Evolutionary conservation across 2,329 filamentous ascomycete species (phyloP), one percentile per base, ranked within the genome.

Genomic region (Alternaria longipes): DNA sequence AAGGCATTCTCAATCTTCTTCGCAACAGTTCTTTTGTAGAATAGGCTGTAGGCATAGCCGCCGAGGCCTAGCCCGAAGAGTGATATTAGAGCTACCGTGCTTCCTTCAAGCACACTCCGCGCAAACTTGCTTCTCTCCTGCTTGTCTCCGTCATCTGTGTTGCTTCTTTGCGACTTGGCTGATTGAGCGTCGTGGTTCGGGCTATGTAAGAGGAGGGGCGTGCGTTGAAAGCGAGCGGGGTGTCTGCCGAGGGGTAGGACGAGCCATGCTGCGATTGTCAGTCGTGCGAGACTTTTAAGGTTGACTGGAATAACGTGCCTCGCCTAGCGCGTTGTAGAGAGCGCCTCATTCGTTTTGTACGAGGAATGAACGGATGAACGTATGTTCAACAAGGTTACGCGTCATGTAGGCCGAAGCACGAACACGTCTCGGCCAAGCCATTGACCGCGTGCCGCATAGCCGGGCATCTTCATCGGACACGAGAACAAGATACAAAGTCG

Each of bases 1-100:
- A 78, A 78, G 11, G 74, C 74, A 65, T 75, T 74, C 32, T 76
- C 71, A 11, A 78, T 78, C 65, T 77, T 76, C 47, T 66, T 66
- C 5, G 66, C 56, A 3, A 77, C 71, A 0, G 67, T 72, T 18
- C 61, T 62, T 41, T 78, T 77, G 65, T 77, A 78, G 63, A 75
- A 74, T 0, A 71, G 26, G 52, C 70, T 75, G 57, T 77, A 78
- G 14, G 71, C 73, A 46, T 76, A 78, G 36, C 75, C 75, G 11
- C 74, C 73, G 4, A 76, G 68, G 12, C 71, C 74, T 2, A 78
- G 65, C 24, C 74, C 74, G 8, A 75, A 66, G 11, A 78, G 64
- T 20, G 74, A 78, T 44, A 76, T 74, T 8, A 77, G 63, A 11
- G 75, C 75, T 38, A 77, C 71, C 28, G 74, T 75, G 64, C 73